Evolutionary conservation across 305 asterid genomes (phyloP).

Genomic region (Nicotiana rustica): DNA sequence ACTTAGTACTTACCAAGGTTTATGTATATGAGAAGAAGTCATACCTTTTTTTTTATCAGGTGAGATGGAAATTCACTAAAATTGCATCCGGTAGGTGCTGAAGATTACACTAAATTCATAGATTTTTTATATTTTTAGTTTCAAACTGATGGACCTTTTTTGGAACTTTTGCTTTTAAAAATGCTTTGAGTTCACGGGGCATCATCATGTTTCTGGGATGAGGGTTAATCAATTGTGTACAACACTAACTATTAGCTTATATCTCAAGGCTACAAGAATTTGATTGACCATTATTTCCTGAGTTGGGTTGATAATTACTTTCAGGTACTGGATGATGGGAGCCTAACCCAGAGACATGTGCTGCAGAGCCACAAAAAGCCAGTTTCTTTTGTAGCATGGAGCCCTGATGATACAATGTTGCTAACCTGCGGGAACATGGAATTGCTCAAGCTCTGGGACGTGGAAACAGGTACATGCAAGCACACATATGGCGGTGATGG

Average conservation of each 20-base stretch:
- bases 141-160: no score
- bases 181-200: background rate
- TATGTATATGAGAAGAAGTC: background rate
- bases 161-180: no score
- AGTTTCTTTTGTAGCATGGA: conserved; percentile 86
- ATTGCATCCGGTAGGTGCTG: no score
- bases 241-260: background rate
- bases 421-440: conserved; percentile 91
- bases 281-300: conserved; percentile 29
- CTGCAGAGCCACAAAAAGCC: conserved; percentile 74
- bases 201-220: conserved; percentile 13
- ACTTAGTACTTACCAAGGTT: background rate
- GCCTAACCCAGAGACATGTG: conserved; percentile 52
- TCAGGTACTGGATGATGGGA: conserved; percentile 79
- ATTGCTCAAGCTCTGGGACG: conserved; percentile 94
- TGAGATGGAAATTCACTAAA: no score
- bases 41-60: background rate
- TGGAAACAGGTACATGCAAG: conserved; percentile 82
- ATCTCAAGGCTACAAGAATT: conserved; percentile 18
- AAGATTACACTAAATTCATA: no score
- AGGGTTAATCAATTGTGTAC: background rate
- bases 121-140: no score
- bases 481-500: conserved; percentile 76
- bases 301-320: conserved; percentile 28
- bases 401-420: conserved; percentile 92